Evolutionary conservation across 352 stramenopile species (phyloP).

Genomic region (Stramenopiles sp.): DNA sequence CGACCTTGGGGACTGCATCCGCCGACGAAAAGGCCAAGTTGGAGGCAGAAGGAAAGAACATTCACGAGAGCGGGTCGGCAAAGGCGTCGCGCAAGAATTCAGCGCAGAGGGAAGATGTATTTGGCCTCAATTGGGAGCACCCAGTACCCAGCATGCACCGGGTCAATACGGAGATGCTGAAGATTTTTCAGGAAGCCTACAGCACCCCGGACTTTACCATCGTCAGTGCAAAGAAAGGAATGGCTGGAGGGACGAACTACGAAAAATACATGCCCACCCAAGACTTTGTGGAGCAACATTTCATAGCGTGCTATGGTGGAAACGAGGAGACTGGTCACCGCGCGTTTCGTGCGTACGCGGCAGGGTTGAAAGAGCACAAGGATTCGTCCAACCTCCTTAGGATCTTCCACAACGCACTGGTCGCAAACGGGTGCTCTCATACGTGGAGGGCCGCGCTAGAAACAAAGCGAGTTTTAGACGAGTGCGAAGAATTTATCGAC

Average conservation of each 20-base stretch:
- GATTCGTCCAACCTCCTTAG: neutral
- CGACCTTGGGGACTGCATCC: neutral
- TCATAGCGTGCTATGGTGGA: neutral
- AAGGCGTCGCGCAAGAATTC: no score
- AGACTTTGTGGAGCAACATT: conserved; percentile 5
- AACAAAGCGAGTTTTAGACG: neutral
- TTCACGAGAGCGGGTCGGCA: neutral
- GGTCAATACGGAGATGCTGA: neutral
- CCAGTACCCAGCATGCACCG: neutral
- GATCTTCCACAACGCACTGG: neutral
- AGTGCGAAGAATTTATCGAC: neutral
- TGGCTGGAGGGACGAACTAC: neutral
- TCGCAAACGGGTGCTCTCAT: neutral
- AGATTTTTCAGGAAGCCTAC: neutral
- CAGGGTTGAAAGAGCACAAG: neutral
- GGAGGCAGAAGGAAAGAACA: neutral
- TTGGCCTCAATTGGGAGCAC: neutral
- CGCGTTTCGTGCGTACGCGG: neutral
- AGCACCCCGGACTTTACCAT: neutral
- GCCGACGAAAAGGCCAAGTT: neutral
- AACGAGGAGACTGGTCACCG: neutral
- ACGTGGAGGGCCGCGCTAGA: neutral
- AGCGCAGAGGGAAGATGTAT: neutral
- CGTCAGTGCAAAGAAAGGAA: neutral
- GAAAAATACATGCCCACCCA: neutral